Evolutionary conservation across 2,329 filamentous ascomycete species (phyloP).

Genomic region (Aureobasidium vineae): DNA sequence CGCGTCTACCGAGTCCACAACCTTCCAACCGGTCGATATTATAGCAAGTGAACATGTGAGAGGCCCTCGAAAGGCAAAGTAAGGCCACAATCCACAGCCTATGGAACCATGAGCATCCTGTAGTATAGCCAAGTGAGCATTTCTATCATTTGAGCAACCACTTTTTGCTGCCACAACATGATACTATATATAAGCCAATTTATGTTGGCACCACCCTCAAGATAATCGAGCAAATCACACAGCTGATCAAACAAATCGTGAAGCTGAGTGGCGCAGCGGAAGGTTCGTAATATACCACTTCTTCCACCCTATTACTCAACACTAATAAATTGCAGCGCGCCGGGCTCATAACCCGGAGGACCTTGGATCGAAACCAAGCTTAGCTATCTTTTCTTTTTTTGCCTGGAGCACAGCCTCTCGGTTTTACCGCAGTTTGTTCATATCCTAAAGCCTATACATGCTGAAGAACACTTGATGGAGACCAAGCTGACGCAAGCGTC

Average conservation of each 20-base stretch:
- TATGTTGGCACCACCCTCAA: too few relatives aligned
- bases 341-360: slow-evolving; percentile 34
- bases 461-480: not conserved
- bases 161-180: not conserved
- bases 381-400: slow-evolving; percentile 29
- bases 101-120: not conserved
- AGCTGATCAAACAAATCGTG: too few relatives aligned
- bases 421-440: not conserved
- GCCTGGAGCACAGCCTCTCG: not conserved
- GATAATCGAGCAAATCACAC: too few relatives aligned
- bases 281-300: not conserved
- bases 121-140: not conserved
- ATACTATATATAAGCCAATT: not conserved
- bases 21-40: not conserved
- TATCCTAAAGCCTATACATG: not conserved
- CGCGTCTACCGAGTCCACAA: not conserved
- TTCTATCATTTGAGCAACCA: too few relatives aligned
- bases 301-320: not conserved
- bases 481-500: not conserved
- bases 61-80: not conserved
- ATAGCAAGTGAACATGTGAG: not conserved
- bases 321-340: slow-evolving; percentile 26
- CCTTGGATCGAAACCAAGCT: slow-evolving; percentile 32
- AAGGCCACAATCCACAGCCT: too few relatives aligned
- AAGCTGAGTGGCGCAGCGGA: slow-evolving; percentile 31